These are phyloP conservation scores for Scedosporium minutisporum DNA, from an alignment of 2,329 filamentous ascomycete genomes.

Conservation along the genomic window DNA sequence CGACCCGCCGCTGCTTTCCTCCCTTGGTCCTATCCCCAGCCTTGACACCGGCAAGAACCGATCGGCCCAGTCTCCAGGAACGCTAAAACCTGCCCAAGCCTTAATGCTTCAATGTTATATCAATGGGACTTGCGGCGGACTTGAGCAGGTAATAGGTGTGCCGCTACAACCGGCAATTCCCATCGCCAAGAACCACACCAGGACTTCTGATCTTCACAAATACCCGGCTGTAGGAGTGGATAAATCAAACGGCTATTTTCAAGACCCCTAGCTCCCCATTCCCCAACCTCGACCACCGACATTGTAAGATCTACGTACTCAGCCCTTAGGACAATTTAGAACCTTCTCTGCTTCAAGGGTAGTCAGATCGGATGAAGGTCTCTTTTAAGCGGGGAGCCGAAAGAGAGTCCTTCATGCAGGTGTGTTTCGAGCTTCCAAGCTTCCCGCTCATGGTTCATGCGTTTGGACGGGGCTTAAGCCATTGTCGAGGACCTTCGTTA, in stretches of 20 bases:
- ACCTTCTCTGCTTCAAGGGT: background rate
- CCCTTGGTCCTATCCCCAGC: background rate
- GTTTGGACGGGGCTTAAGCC: background rate
- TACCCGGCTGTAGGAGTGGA: constrained; percentile 2
- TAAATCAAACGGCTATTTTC: constrained; percentile 5
- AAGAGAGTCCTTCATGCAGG: background rate
- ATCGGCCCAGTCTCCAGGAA: background rate
- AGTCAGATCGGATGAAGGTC: background rate
- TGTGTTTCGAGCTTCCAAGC: background rate
- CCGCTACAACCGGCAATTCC: background rate
- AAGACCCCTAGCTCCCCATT: background rate
- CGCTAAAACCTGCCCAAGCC: background rate
- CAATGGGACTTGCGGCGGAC: background rate
- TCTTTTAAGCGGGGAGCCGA: background rate
- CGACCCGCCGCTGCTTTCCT: background rate
- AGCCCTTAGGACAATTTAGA: background rate
- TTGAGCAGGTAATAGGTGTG: background rate
- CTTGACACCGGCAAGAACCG: constrained; percentile 1
- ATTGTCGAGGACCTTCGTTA: background rate
- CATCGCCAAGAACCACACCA: background rate
- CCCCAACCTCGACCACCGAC: background rate
- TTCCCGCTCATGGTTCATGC: background rate
- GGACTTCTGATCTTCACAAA: constrained; percentile 1
- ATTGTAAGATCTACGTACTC: background rate
- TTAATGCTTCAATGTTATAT: background rate